Conservation (phyloP, 2,329 filamentous ascomycete genomes). For the Pestalotiopsis sp. region DNA sequence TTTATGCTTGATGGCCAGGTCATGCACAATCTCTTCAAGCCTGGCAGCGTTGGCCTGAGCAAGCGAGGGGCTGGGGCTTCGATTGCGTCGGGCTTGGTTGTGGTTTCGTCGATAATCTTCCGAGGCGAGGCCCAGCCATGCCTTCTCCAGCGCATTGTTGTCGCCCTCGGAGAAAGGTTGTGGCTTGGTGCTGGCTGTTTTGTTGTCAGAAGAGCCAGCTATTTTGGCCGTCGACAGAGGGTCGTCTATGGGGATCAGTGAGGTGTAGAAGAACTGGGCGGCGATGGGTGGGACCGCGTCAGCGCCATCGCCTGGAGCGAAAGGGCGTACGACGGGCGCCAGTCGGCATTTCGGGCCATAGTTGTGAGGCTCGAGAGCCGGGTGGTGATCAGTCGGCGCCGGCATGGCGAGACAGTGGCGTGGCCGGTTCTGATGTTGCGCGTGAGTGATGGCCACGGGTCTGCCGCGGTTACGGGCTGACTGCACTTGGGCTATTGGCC, state of each 20-base stretch:
- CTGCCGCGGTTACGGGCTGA: not conserved
- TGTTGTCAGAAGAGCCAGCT: constrained; percentile 52
- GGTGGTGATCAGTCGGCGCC: constrained; percentile 21
- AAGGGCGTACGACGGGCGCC: constrained; percentile 46
- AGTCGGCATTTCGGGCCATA: constrained; percentile 63
- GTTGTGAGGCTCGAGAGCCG: constrained; percentile 49
- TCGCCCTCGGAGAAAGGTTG: constrained; percentile 80
- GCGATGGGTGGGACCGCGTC: constrained; percentile 61
- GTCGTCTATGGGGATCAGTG: constrained; percentile 82
- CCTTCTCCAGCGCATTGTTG: constrained; percentile 77
- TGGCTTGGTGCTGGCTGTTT: constrained; percentile 61
- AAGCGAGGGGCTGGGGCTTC: constrained; percentile 34
- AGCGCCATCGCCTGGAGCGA: constrained; percentile 34
- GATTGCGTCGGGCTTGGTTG: constrained; percentile 35
- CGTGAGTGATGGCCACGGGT: not conserved
- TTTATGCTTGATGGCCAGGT: constrained; percentile 49
- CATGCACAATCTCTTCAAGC: constrained; percentile 41
- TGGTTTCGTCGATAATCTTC: constrained; percentile 53
- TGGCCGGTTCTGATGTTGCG: too few species aligned
- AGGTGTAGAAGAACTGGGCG: constrained; percentile 85
- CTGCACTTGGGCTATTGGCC: not conserved
- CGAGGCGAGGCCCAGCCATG: constrained; percentile 68
- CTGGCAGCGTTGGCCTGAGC: constrained; percentile 39
- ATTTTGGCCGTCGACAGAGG: constrained; percentile 71
- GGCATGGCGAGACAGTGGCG: constrained; percentile 23